Evolutionary conservation across 805 yeast species (phyloP).

Genomic region (Saturnispora saitoi): DNA sequence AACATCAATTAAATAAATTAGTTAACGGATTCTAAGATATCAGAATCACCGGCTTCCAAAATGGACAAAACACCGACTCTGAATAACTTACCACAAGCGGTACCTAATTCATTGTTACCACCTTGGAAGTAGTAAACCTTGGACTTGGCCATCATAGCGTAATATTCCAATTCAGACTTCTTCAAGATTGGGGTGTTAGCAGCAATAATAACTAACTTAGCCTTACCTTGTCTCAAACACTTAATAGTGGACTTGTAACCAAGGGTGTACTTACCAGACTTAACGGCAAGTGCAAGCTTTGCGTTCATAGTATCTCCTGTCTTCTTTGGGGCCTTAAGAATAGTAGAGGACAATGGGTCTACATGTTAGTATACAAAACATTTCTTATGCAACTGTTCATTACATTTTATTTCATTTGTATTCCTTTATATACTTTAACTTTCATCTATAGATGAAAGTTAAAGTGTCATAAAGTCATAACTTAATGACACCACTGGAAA

Average conservation of each 20-base stretch:
- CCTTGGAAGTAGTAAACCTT: conserved; percentile 98
- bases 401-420: no score
- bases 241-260: conserved; percentile 99
- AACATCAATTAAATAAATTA: conserved; percentile 1
- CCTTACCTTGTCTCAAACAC: conserved; percentile 97
- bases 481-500: no score
- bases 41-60: conserved; percentile 99
- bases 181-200: conserved; percentile 99
- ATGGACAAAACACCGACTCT: conserved; percentile 97
- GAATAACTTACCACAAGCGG: conserved; percentile 99
- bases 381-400: no score
- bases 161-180: conserved; percentile 99
- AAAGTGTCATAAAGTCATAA: no score
- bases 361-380: no score
- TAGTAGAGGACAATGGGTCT: background rate
- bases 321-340: conserved; percentile 87
- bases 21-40: conserved; percentile 69
- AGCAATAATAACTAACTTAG: conserved; percentile 95
- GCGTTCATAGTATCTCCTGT: conserved; percentile 91
- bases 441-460: no score
- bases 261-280: conserved; percentile 99
- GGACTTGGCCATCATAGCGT: conserved; percentile 99
- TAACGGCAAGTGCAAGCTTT: conserved; percentile 95
- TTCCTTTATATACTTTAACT: no score
- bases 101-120: conserved; percentile 99